Evolutionary conservation across 2,329 filamentous ascomycete genomes (phyloP), one percentile per base, ranked within the genome.

Genomic region (Diaporthe ilicicola): DNA sequence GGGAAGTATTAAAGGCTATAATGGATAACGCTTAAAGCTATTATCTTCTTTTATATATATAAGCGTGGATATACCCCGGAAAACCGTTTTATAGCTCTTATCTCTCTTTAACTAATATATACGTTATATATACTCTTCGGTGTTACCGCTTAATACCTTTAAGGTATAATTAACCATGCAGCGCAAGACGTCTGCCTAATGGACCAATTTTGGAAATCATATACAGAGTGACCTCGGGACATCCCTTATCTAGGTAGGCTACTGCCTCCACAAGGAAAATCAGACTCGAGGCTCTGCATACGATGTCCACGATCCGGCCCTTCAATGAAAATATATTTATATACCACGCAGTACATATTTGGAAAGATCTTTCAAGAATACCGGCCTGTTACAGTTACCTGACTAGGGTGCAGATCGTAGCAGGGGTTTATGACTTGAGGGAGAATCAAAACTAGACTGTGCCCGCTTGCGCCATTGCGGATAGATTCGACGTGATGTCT

Each of bases 391-490:
- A 46, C 39, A 46, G 2, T 62, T 32, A 27, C 24, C 39, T 62
- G 42, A 62, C 27, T 48, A 48, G 42, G 42, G 56, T 48, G 42
- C 42, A 62, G 56, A 48, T 62, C 19, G 10, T 22, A 62, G 56
- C 56, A 62, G 56, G 42, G 56, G 39, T 12, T n/a, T 15, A 48
- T 46, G 42, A 48, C 56, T 24, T 32, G 34, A 39, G 15, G 19
- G 12, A 56, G 53, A 56, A 19, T 39, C 2, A n/a, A 46, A 61
- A 19, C 27, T 22, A 39, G 44, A 27, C 9, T 50, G 29, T 50
- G 42, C 53, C 24, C 17, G 56, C 67, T 72, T 67, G 71, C 71
- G 61, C 68, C 68, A 72, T 72, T 72, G 67, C 71, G 71, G 71
- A 59, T 70, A 70, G n/a, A 7, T 48, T 50, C 53, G 51, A 48